Percentiles rank a stretch among this genome's conserved stretches.
phyloP scores from a whole-genome alignment of 2,329 filamentous ascomycete species.

The Leptographium radiaticola region DNA sequence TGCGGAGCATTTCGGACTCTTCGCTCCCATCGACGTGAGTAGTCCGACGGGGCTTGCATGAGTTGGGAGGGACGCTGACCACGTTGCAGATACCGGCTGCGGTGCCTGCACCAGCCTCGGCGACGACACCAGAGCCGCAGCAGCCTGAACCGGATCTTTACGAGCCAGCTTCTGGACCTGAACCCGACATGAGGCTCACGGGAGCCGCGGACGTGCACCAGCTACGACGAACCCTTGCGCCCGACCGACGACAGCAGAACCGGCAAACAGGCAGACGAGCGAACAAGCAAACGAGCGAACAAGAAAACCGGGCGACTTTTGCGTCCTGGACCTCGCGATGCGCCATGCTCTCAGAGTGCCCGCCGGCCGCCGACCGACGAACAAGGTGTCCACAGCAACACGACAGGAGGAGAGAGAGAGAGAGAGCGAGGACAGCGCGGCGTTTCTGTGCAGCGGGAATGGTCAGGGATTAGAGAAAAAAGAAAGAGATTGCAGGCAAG shows the following conservation, averaged over 20 bases:
- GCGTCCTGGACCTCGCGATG: too few species aligned
- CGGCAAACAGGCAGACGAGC: too few species aligned
- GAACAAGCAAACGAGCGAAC: too few species aligned
- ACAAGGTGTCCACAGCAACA: too few species aligned
- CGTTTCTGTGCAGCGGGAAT: not conserved
- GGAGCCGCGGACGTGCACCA: too few species aligned
- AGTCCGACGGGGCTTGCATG: not conserved
- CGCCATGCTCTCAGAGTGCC: too few species aligned
- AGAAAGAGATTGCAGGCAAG: not conserved
- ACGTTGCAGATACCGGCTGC: constrained; percentile 12
- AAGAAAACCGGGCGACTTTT: too few species aligned
- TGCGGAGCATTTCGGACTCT: constrained; percentile 16
- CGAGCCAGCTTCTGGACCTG: constrained; percentile 14
- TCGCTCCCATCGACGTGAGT: constrained; percentile 13
- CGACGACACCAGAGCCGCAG: constrained; percentile 15
- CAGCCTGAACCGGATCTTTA: constrained; percentile 15
- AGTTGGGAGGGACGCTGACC: not conserved
- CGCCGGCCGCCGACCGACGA: too few species aligned
- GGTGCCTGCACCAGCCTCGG: constrained; percentile 14
- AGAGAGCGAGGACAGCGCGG: not conserved
- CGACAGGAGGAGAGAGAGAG: too few species aligned
- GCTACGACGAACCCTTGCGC: too few species aligned
- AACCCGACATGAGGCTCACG: constrained; percentile 11
- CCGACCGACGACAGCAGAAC: too few species aligned
- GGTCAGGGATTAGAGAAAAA: not conserved